Evolutionary conservation across 345 rosid genomes (phyloP).

Genomic region (Eucalyptus lansdowneana): DNA sequence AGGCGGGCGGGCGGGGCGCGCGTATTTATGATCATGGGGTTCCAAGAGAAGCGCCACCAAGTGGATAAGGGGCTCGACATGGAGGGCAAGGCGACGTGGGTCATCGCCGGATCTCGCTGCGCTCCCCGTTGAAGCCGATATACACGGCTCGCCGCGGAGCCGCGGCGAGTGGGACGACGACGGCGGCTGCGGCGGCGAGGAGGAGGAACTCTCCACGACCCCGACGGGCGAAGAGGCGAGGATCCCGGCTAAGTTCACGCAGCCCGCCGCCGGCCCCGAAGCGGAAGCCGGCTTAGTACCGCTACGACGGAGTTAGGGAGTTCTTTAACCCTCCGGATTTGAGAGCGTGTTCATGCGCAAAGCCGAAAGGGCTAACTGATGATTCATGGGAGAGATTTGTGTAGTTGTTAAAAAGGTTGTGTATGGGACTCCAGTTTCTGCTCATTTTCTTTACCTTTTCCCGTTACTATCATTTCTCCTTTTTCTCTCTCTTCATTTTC

Average conservation of each 20-base stretch:
- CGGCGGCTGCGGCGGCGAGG: not conserved
- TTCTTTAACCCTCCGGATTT: slow-evolving; percentile 54
- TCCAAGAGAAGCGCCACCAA: not conserved
- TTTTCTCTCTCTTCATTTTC: not conserved
- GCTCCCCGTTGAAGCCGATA: slow-evolving; percentile 45
- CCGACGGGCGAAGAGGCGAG: slow-evolving; percentile 42
- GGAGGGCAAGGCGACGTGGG: not conserved
- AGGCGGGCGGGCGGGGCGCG: not conserved
- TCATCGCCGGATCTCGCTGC: slow-evolving; percentile 13
- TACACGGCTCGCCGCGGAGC: slow-evolving; percentile 10
- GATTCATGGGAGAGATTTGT: not conserved
- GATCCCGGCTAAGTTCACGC: slow-evolving; percentile 30
- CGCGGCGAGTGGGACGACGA: not conserved
- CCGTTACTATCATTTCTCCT: not conserved
- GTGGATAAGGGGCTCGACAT: not conserved
- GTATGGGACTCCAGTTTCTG: not conserved
- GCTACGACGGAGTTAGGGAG: slow-evolving; percentile 7
- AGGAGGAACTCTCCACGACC: slow-evolving; percentile 31
- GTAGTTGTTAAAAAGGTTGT: not conserved
- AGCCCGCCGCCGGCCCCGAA: slow-evolving; percentile 90
- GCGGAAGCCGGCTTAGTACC: slow-evolving; percentile 27
- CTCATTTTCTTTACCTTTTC: not conserved
- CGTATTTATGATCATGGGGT: not conserved
- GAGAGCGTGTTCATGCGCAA: slow-evolving; percentile 40
- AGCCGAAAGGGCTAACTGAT: slow-evolving; percentile 25